Conservation (phyloP, 768 basidiomycete genomes). For the Kwoniella newhampshirensis region DNA sequence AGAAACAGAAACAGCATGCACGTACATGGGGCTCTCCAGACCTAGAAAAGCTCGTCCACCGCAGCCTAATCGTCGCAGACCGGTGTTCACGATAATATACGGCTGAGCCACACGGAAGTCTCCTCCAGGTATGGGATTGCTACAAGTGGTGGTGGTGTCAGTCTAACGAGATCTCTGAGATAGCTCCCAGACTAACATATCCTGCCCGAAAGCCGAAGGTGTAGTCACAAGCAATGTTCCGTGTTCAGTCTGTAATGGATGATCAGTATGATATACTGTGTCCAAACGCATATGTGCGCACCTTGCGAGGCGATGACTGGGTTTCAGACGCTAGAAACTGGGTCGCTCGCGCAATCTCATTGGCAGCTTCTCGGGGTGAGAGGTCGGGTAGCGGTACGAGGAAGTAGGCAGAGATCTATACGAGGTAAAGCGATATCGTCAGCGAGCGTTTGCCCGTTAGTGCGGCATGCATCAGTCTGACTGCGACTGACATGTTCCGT, state of each 20-base stretch:
- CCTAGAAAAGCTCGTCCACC: constrained; percentile 45
- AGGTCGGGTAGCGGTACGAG: constrained; percentile 27
- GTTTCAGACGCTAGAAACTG: constrained; percentile 31
- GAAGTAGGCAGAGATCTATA: constrained; percentile 42
- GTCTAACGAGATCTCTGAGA: neutral
- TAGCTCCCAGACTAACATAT: constrained; percentile 46
- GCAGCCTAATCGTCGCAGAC: constrained; percentile 43
- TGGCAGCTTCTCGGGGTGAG: constrained; percentile 18
- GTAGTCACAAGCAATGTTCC: constrained; percentile 41
- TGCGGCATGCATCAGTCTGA: too few relatives aligned
- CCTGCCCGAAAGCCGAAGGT: constrained; percentile 41
- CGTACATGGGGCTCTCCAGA: constrained; percentile 42
- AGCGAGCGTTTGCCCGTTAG: too few relatives aligned
- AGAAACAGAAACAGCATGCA: neutral
- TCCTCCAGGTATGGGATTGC: constrained; percentile 40
- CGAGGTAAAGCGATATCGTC: neutral
- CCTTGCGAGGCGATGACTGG: constrained; percentile 26
- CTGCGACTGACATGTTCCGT: constrained; percentile 42
- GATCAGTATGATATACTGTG: neutral
- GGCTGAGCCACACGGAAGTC: constrained; percentile 42
- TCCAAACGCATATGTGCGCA: constrained; percentile 6
- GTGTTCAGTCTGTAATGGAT: constrained; percentile 29
- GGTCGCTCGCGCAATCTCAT: constrained; percentile 30
- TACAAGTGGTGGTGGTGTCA: constrained; percentile 11
- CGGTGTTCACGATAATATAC: constrained; percentile 42